phyloP scores from a whole-genome alignment of 345 rosid species.

The Geranium brycei region DNA sequence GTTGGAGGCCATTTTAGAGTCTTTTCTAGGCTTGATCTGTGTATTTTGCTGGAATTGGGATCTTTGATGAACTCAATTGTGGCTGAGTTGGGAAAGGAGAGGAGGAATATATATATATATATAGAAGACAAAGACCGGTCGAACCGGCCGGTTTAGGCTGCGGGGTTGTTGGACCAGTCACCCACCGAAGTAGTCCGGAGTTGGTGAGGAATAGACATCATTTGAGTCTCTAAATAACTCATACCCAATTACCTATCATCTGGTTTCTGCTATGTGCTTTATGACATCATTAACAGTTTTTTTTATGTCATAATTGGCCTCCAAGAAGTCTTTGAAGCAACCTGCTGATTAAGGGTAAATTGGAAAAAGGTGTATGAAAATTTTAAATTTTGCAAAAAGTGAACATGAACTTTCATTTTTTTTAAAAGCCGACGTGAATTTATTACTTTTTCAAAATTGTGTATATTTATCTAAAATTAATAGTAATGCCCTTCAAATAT shows the following conservation, averaged over 20 bases:
- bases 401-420: no score
- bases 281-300: not conserved
- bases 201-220: conserved; percentile 13
- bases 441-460: no score
- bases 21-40: not conserved
- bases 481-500: no score
- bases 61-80: not conserved
- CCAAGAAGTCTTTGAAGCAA: no score
- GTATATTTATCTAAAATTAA: no score
- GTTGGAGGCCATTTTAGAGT: conserved; percentile 33
- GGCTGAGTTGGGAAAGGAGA: not conserved
- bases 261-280: not conserved
- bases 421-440: no score
- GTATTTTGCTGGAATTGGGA: not conserved
- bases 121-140: conserved; percentile 11
- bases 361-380: no score
- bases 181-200: conserved; percentile 22
- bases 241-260: not conserved
- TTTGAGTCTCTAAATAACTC: not conserved
- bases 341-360: no score
- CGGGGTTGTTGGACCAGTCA: conserved; percentile 11
- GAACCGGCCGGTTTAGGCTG: conserved; percentile 6
- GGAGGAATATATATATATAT: conserved; percentile 5
- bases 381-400: no score
- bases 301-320: no score